These are phyloP conservation scores for Dichotomopilus funicola DNA, from an alignment of 2,329 filamentous ascomycete species.

Conservation along the genomic window DNA sequence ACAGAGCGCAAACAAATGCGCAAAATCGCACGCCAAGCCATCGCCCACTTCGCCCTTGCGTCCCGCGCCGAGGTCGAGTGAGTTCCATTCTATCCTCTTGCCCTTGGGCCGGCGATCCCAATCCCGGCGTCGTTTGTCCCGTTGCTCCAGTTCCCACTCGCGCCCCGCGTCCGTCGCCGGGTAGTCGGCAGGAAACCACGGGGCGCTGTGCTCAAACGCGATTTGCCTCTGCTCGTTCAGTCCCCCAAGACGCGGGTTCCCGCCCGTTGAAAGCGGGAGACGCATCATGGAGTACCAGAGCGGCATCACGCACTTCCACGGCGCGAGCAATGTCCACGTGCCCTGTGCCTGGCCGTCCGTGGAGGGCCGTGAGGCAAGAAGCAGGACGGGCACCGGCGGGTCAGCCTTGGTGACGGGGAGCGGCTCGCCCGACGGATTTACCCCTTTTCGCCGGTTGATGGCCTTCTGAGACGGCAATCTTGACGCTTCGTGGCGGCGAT, in stretches of 20 bases:
- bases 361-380: slow-evolving; percentile 54
- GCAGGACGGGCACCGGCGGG: slow-evolving; percentile 68
- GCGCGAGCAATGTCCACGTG: slow-evolving; percentile 76
- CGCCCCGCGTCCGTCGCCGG: slow-evolving; percentile 73
- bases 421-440: slow-evolving; percentile 54
- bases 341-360: slow-evolving; percentile 49
- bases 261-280: slow-evolving; percentile 70
- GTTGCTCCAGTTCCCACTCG: slow-evolving; percentile 67
- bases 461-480: slow-evolving; percentile 68
- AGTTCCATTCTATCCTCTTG: slow-evolving; percentile 69
- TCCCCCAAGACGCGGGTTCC: slow-evolving; percentile 77
- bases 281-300: slow-evolving; percentile 85
- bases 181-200: slow-evolving; percentile 84
- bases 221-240: slow-evolving; percentile 74
- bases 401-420: slow-evolving; percentile 55
- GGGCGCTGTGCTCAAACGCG: slow-evolving; percentile 66
- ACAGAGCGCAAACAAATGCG: slow-evolving; percentile 49
- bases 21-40: slow-evolving; percentile 81
- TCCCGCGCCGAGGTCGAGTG: slow-evolving; percentile 64
- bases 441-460: slow-evolving; percentile 68
- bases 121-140: slow-evolving; percentile 49
- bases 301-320: slow-evolving; percentile 81
- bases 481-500: slow-evolving; percentile 57
- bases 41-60: slow-evolving; percentile 76
- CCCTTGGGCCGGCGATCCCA: slow-evolving; percentile 78